phyloP scores from a whole-genome alignment of 2,329 filamentous ascomycete genomes.

The Exophiala sp. region DNA sequence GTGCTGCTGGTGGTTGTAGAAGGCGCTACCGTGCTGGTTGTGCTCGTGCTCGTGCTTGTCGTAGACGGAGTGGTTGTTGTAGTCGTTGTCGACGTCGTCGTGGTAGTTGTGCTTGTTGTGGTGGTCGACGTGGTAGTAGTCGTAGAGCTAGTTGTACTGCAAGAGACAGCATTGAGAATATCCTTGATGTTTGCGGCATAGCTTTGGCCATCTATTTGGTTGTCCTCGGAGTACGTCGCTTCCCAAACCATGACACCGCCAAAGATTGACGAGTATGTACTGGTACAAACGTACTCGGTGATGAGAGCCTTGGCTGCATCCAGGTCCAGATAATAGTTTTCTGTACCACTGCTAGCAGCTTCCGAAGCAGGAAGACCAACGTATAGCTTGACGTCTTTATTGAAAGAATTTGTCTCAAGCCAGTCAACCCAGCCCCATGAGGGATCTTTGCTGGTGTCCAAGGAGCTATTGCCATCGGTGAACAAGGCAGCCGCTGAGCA shows the following conservation, averaged over 20 bases:
- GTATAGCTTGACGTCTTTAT: constrained; percentile 50
- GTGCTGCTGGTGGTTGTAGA: constrained; percentile 3
- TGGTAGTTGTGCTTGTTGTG: constrained; percentile 16
- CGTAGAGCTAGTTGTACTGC: not conserved
- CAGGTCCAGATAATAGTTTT: constrained; percentile 45
- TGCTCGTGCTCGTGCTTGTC: constrained; percentile 9
- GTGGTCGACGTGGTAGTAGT: not conserved
- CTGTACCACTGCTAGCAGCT: constrained; percentile 31
- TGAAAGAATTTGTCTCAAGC: constrained; percentile 34
- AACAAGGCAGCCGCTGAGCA: constrained; percentile 45
- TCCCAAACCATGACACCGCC: constrained; percentile 62
- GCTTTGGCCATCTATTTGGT: constrained; percentile 41
- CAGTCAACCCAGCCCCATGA: constrained; percentile 42
- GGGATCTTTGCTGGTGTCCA: constrained; percentile 43
- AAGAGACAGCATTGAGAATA: constrained; percentile 33
- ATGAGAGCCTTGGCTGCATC: constrained; percentile 46
- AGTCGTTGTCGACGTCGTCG: constrained; percentile 18
- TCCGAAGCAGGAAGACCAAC: constrained; percentile 48
- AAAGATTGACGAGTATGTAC: constrained; percentile 40
- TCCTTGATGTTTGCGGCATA: constrained; percentile 51
- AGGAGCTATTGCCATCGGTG: constrained; percentile 32
- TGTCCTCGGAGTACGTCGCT: constrained; percentile 48
- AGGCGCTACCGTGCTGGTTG: constrained; percentile 2
- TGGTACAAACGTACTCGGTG: constrained; percentile 38
- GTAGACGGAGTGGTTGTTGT: constrained; percentile 7